These are phyloP conservation scores for Leptographium procerum DNA, from an alignment of 2,329 filamentous ascomycete genomes.

Conservation along the genomic window DNA sequence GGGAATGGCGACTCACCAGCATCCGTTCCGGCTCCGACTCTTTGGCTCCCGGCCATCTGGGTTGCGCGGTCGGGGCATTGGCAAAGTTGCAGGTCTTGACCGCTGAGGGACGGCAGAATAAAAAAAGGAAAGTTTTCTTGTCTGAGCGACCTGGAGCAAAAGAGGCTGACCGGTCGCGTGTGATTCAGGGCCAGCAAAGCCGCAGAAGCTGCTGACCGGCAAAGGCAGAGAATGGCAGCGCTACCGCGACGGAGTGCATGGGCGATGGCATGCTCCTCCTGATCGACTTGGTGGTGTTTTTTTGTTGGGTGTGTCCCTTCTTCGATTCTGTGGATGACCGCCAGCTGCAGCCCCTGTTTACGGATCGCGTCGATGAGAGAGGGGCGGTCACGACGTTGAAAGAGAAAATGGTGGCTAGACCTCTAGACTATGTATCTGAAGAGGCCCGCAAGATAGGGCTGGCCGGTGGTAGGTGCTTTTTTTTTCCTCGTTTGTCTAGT, in stretches of 20 bases:
- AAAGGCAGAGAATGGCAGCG: neutral
- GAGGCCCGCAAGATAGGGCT: neutral
- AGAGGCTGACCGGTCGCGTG: neutral
- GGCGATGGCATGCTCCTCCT: neutral
- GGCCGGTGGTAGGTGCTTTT: neutral
- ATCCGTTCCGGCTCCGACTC: constrained; percentile 55
- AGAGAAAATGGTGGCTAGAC: neutral
- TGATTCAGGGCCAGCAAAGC: neutral
- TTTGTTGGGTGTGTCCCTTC: too few relatives aligned
- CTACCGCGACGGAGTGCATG: neutral
- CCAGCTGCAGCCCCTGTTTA: neutral
- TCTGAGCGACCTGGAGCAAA: too few relatives aligned
- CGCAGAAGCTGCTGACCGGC: neutral
- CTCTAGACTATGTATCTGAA: neutral
- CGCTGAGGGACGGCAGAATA: neutral
- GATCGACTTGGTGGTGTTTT: neutral
- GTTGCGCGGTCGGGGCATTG: constrained; percentile 56
- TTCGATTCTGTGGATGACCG: too few relatives aligned
- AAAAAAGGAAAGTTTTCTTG: neutral
- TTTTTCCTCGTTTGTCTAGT: neutral
- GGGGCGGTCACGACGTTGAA: neutral
- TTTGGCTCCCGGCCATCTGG: constrained; percentile 53
- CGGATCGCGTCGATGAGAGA: neutral
- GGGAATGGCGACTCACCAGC: constrained; percentile 37
- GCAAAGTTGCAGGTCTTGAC: neutral